Percentiles rank a stretch among this genome's conserved stretches.
These are phyloP conservation scores for Blastosporella zonata DNA, from an alignment of 1,284 basidiomycete species.

Conservation along the genomic window DNA sequence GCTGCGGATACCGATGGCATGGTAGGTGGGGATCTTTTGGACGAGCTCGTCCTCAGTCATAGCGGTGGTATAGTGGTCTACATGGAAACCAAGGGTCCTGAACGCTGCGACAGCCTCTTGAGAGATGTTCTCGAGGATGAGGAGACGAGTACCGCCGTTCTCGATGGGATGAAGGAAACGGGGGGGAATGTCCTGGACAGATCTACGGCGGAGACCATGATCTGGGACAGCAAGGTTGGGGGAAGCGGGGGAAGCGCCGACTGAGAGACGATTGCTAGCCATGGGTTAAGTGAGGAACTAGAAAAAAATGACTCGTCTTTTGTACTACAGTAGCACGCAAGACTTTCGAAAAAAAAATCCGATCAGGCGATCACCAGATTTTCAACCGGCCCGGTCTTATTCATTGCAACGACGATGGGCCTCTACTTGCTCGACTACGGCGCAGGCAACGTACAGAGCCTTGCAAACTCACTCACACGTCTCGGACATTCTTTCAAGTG, in stretches of 20 bases:
- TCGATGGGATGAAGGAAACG: constrained; percentile 64
- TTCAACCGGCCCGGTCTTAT: constrained; percentile 2
- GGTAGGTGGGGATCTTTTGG: constrained; percentile 83
- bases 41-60: constrained; percentile 93
- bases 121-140: constrained; percentile 96
- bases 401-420: constrained; percentile 41
- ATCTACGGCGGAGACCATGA: constrained; percentile 55
- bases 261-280: constrained; percentile 43
- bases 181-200: constrained; percentile 37
- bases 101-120: constrained; percentile 85
- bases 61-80: constrained; percentile 87
- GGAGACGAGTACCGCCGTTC: constrained; percentile 72
- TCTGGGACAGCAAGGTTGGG: constrained; percentile 32
- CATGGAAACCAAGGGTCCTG: constrained; percentile 85
- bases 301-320: constrained; percentile 5
- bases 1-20: constrained; percentile 94
- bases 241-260: constrained; percentile 44
- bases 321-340: constrained; percentile 16
- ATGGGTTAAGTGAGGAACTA: constrained; percentile 18
- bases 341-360: constrained; percentile 18
- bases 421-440: constrained; percentile 95
- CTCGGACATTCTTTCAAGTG: constrained; percentile 91
- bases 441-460: constrained; percentile 90
- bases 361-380: constrained; percentile 23
- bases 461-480: constrained; percentile 89